Evolutionary conservation across 352 stramenopile genomes (phyloP), one percentile per base, ranked within the genome.

Genomic region (Sclerospora graminicola): DNA sequence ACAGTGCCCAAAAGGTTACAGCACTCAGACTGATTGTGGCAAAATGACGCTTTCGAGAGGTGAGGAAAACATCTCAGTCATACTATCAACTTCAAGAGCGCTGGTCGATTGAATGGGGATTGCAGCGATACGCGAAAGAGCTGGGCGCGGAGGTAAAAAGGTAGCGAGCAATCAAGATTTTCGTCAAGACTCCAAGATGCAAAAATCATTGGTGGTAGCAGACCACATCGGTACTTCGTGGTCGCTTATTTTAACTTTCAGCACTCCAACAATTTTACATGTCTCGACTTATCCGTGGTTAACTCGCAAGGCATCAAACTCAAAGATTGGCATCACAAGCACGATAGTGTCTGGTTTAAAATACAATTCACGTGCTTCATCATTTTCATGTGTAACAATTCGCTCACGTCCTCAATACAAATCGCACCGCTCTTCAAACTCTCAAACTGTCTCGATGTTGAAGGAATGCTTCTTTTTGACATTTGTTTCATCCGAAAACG

Each of bases 121-220:
- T 26, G 21, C 21, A 36, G 4, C 13, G 48, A 45, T 1, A 82
- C 61, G 0, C 48, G 20, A 51, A 89, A 86, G 45, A 87, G 85
- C 19, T 60, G 57, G 9, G 73, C 58, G 41, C 84, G 87, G 45
- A 87, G 72, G 38, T 84, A 89, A 31, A 69, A 81, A 89, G 48
- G 36, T 89, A 87, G 14, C 75, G 64, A 2, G 69, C 69, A 9
- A 89, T n/a, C n/a, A n/a, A n/a, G n/a, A n/a, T n/a, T 66, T 38
- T 82, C 70, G 29, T 86, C 57, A 0, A 20, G 82, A 49, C 30
- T 87, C 66, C 1, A 89, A 47, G 20, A 89, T 89, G 15, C 58
- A 76, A 34, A 62, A 57, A 38, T 89, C 78, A 33, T 85, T 89
- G 16, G 69, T 69, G 8, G 56, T 72, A 27, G 49, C 42, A 41